Base-by-base conservation (phyloP, 805 yeast genomes). In the Wickerhamiella sorbophila region DNA sequence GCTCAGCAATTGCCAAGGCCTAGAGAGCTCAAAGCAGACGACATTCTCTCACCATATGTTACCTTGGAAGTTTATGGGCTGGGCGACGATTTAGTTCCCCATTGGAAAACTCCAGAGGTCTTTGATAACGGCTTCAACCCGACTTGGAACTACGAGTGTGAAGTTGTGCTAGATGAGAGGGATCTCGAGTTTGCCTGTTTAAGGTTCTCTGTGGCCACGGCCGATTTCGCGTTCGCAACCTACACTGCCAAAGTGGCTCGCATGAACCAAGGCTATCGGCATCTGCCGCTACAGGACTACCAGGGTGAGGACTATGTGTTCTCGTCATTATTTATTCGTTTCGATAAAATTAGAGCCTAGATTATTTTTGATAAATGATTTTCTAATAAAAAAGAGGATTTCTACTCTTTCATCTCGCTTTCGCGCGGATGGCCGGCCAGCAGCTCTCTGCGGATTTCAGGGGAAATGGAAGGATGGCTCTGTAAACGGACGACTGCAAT, bases 371-470 rank as follows among this genome's bases (percentile, higher is more conserved):
- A 5, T 5, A 16, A 16, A 5, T 14, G 18, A 16, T 33, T 16
- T 16, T 5, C 5, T 10, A 33, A 16, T 14, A 5, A 24, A 24
- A 24, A 8, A 6, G 12, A 24, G 6, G 29, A 12, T 6, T 24
- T 24, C 12, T 5, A 5, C n/a, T 24, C 38, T 31, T 24, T 22
- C 38, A 15, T 34, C 14, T 36, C 46, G 20, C 4, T 24, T 17
- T 22, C 33, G 17, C 41, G 38, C 14, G 54, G 53, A 41, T 42
- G 38, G 43, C 97, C 97, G 17, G 95, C 94, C 49, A 82, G 64
- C 48, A 91, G 69, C 59, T 91, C 98, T 55, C 96, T 75, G 64
- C 97, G 75, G 41, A 88, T 85, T 59, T 88, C 98, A 2, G 94
- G 94, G 2, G 95, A 87, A 45, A 91, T 82, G 21, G 78, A 81